Evolutionary conservation across 139 green algal species (phyloP).

Genomic region (Volvox africanus): DNA sequence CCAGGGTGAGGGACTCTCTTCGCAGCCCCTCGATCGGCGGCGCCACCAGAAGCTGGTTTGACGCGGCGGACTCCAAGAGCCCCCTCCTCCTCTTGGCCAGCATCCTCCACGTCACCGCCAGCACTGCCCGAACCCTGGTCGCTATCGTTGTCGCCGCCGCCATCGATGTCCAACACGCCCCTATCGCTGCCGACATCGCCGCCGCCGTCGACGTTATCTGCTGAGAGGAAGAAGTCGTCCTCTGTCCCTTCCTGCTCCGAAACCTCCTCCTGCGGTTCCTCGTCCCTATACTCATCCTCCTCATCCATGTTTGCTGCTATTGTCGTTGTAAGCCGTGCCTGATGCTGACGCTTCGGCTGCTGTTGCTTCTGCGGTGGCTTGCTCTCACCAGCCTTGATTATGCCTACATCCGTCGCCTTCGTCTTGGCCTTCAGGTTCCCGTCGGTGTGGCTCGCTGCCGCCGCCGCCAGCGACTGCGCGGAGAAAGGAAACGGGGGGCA

Average conservation of each 20-base stretch:
- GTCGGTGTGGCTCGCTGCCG: not conserved
- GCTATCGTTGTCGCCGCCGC: not conserved
- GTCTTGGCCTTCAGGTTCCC: not conserved
- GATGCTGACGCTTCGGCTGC: too few relatives aligned
- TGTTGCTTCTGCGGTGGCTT: not conserved
- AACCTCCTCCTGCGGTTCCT: not conserved
- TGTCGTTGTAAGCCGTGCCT: too few relatives aligned
- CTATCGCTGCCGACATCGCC: not conserved
- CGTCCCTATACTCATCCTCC: too few relatives aligned
- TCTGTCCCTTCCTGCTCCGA: not conserved
- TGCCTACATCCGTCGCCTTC: too few relatives aligned
- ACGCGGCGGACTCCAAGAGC: too few relatives aligned
- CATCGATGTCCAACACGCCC: not conserved
- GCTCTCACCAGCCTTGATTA: too few relatives aligned
- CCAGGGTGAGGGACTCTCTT: too few relatives aligned
- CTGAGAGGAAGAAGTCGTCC: conserved; percentile 24
- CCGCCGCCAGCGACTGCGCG: not conserved
- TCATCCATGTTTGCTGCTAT: too few relatives aligned
- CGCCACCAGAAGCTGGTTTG: too few relatives aligned
- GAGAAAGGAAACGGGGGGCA: too few relatives aligned
- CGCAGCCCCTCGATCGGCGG: too few relatives aligned
- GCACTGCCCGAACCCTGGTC: not conserved
- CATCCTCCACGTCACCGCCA: conserved; percentile 1
- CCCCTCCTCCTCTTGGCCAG: conserved; percentile 18
- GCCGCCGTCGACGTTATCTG: not conserved